Evolutionary conservation across 2,329 filamentous ascomycete species (phyloP).

Genomic region (Karstenula rhodostoma): DNA sequence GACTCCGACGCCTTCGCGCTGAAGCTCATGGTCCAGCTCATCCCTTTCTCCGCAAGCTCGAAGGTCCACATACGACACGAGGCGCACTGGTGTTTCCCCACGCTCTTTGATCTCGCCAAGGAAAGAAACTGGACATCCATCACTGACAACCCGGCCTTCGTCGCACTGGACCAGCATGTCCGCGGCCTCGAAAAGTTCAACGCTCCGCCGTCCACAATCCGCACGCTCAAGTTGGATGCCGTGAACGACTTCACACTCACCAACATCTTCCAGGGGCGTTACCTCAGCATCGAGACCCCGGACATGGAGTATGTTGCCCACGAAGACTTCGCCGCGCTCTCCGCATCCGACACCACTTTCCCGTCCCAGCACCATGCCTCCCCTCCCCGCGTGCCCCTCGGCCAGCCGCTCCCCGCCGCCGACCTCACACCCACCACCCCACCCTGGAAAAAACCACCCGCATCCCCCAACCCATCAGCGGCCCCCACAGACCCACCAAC

Average conservation of each 20-base stretch:
- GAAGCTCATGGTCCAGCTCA: constrained; percentile 52
- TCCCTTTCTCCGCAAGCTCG: constrained; percentile 55
- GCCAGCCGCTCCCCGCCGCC: constrained; percentile 19
- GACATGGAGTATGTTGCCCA: constrained; percentile 48
- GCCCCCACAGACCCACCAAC: constrained; percentile 5
- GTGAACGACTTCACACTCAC: constrained; percentile 53
- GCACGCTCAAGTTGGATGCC: constrained; percentile 51
- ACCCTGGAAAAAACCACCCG: background rate
- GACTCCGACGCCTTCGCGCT: constrained; percentile 50
- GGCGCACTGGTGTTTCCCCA: constrained; percentile 59
- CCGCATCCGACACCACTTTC: constrained; percentile 31
- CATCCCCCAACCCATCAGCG: background rate
- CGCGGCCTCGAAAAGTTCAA: constrained; percentile 54
- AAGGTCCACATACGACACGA: constrained; percentile 64
- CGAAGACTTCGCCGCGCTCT: constrained; percentile 52
- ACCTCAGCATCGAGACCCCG: constrained; percentile 54
- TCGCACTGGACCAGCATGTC: constrained; percentile 54
- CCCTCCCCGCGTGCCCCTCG: constrained; percentile 43
- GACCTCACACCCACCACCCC: too few relatives aligned
- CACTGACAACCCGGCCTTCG: constrained; percentile 51
- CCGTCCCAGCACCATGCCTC: constrained; percentile 20
- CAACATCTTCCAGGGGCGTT: constrained; percentile 56
- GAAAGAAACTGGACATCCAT: constrained; percentile 48
- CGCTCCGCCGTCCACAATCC: constrained; percentile 49
- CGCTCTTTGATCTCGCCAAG: constrained; percentile 52